A percentile compares a stretch with the other conserved stretches of the same genome.
Conservation (phyloP, 2,329 filamentous ascomycete species). For the Drechmeria coniospora region DNA sequence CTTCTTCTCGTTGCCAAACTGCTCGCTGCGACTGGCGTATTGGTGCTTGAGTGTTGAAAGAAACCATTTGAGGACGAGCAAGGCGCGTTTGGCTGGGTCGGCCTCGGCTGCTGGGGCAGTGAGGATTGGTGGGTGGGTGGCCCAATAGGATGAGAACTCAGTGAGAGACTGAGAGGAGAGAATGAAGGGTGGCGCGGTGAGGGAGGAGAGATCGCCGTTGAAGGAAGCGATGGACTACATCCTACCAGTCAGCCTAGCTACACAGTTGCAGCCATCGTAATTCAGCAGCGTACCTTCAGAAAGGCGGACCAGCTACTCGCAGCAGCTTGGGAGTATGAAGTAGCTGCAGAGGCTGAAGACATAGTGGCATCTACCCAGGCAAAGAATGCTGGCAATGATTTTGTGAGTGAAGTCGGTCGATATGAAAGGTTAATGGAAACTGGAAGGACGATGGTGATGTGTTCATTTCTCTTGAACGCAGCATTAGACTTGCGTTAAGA, state of each 20-base stretch:
- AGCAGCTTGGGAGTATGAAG: conserved; percentile 19
- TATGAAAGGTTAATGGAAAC: too few relatives aligned
- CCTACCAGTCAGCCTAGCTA: too few relatives aligned
- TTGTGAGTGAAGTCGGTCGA: too few relatives aligned
- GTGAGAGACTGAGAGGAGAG: conserved; percentile 63
- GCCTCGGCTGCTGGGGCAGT: conserved; percentile 67
- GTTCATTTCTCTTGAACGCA: too few relatives aligned
- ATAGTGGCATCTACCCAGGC: too few relatives aligned
- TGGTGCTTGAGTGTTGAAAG: conserved; percentile 84
- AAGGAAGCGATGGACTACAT: conserved; percentile 64
- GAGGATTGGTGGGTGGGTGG: conserved; percentile 62
- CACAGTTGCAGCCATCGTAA: too few relatives aligned
- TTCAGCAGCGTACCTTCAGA: conserved; percentile 31
- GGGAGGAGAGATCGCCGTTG: conserved; percentile 64
- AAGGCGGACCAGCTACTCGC: conserved; percentile 36
- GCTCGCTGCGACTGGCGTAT: conserved; percentile 57
- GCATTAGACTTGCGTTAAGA: too few relatives aligned
- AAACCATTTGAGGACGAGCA: conserved; percentile 94
- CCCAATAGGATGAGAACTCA: conserved; percentile 74
- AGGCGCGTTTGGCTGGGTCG: conserved; percentile 65
- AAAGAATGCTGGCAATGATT: too few relatives aligned
- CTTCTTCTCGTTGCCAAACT: conserved; percentile 87
- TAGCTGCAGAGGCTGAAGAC: conserved; percentile 12
- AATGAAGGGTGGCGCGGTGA: conserved; percentile 73
- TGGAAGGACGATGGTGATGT: too few relatives aligned